A percentile compares a stretch with the other conserved stretches of the same genome.
These are phyloP conservation scores for Martensiomyces pterosporus DNA, from an alignment of 192 early-diverging fungal genomes.

Conservation along the genomic window DNA sequence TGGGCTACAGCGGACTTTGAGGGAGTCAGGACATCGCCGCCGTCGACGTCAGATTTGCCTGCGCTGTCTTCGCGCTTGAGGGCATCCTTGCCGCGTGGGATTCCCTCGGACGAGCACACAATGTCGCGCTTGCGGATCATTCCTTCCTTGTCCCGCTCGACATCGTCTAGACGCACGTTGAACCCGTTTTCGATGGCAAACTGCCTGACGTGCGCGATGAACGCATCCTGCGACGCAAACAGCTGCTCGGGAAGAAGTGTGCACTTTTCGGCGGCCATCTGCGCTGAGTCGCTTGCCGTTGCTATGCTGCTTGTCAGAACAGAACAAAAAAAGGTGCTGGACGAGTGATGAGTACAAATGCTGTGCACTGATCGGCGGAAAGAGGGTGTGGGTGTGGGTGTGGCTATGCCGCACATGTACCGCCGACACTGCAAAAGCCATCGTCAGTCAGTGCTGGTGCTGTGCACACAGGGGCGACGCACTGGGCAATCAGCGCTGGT, in stretches of 20 bases:
- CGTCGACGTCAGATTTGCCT: conserved; percentile 13
- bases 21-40: conserved; percentile 4
- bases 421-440: too few species aligned
- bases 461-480: too few species aligned
- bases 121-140: conserved; percentile 52
- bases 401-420: too few species aligned
- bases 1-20: conserved; percentile 18
- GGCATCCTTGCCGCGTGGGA: conserved; percentile 44
- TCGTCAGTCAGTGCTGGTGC: too few species aligned
- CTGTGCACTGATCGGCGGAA: too few species aligned
- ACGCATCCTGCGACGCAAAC: conserved; percentile 48
- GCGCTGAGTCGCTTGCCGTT: too few species aligned
- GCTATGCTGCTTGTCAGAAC: too few species aligned
- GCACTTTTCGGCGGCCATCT: conserved; percentile 42
- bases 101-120: conserved; percentile 50
- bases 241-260: conserved; percentile 51
- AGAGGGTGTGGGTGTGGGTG: too few species aligned
- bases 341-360: too few species aligned
- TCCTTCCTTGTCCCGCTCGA: conserved; percentile 52
- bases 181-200: conserved; percentile 49
- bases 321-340: not conserved
- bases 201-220: conserved; percentile 46
- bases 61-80: conserved; percentile 40
- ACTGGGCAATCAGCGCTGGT: too few species aligned
- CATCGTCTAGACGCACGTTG: conserved; percentile 51